phyloP scores from a whole-genome alignment of 2,329 filamentous ascomycete species.

The Grosmannia huntii region DNA sequence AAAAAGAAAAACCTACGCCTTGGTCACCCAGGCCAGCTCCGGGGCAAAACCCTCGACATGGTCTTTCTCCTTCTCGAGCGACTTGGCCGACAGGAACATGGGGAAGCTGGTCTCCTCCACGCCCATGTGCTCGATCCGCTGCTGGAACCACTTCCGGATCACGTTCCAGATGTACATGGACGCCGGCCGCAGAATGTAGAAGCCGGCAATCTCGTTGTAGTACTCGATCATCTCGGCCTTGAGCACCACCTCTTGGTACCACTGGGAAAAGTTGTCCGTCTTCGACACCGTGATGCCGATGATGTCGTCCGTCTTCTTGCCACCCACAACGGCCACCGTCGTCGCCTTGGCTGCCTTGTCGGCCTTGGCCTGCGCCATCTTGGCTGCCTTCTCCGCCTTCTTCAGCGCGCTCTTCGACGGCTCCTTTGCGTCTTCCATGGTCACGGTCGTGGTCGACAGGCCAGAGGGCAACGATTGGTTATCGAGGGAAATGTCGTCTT shows the following conservation, averaged over 20 bases:
- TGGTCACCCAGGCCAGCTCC: slow-evolving; percentile 79
- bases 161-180: slow-evolving; percentile 54
- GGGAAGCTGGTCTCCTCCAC: slow-evolving; percentile 96
- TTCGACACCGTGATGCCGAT: slow-evolving; percentile 85
- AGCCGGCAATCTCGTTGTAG: slow-evolving; percentile 85
- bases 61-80: slow-evolving; percentile 78
- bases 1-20: slow-evolving; percentile 40
- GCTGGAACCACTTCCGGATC: slow-evolving; percentile 55
- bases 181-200: slow-evolving; percentile 70
- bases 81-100: slow-evolving; percentile 87
- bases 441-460: not conserved
- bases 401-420: slow-evolving; percentile 52
- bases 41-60: slow-evolving; percentile 98
- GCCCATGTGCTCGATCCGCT: slow-evolving; percentile 75
- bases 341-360: slow-evolving; percentile 48
- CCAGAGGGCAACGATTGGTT: not conserved
- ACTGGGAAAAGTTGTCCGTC: slow-evolving; percentile 75
- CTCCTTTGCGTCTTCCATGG: slow-evolving; percentile 18
- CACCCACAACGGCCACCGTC: slow-evolving; percentile 37
- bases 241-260: slow-evolving; percentile 95
- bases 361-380: slow-evolving; percentile 45
- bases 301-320: slow-evolving; percentile 52
- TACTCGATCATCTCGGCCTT: slow-evolving; percentile 98
- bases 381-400: slow-evolving; percentile 51
- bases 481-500: not conserved